Conservation (phyloP, 306 rosid genomes). For the Potentilla sterilis region DNA sequence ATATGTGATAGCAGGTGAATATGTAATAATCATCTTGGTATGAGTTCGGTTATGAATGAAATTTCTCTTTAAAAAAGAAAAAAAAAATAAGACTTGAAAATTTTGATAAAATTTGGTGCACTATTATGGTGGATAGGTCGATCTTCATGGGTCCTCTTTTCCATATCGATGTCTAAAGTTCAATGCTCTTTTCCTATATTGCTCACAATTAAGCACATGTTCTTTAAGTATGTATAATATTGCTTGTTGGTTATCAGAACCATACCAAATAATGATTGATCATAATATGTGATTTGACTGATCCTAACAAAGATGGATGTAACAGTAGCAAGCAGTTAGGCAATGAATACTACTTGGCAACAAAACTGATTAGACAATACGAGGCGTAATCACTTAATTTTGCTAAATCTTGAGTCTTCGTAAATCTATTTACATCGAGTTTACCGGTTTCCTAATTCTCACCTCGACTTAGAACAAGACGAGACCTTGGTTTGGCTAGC, state of each 20-base stretch:
- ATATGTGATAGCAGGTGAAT: too few species aligned
- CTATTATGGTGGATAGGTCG: too few species aligned
- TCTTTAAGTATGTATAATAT: neutral
- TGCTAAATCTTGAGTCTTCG: too few species aligned
- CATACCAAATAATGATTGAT: neutral
- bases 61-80: too few species aligned
- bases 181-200: neutral
- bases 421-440: too few species aligned
- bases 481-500: neutral
- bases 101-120: too few species aligned
- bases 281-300: slow-evolving; percentile 8
- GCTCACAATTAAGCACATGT: neutral
- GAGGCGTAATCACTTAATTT: neutral
- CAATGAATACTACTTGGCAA: neutral
- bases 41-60: too few species aligned
- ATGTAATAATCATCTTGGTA: too few species aligned
- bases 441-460: too few species aligned
- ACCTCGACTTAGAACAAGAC: too few species aligned
- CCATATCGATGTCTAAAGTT: neutral
- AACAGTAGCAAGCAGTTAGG: neutral
- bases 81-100: too few species aligned
- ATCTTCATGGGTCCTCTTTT: neutral
- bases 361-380: neutral
- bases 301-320: neutral
- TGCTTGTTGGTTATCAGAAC: neutral